A percentile compares a stretch with the other conserved stretches of the same genome.
Evolutionary conservation across 306 rosid species (phyloP).

Genomic region (Amphicarpaea edgeworthii): DNA sequence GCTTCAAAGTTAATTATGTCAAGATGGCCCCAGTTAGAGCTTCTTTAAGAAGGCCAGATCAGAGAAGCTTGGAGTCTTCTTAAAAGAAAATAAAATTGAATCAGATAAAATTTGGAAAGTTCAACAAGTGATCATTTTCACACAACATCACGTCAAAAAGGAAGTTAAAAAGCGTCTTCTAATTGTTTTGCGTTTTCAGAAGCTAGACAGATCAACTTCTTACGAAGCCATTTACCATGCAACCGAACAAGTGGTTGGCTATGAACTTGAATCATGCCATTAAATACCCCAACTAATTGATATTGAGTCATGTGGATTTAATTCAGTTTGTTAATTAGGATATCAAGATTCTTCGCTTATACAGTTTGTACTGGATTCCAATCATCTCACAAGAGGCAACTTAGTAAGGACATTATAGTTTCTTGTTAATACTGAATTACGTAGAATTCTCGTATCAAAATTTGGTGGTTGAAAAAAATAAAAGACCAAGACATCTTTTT

Average conservation of each 20-base stretch:
- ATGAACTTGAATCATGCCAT: background rate
- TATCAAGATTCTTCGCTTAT: background rate
- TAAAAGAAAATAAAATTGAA: background rate
- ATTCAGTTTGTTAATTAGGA: background rate
- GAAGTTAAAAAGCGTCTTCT: background rate
- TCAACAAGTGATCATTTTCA: no score
- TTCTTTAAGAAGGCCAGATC: no score
- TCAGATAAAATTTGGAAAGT: background rate
- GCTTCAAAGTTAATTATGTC: no score
- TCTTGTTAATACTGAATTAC: background rate
- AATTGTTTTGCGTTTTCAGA: background rate
- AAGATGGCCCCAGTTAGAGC: no score
- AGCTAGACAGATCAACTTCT: background rate
- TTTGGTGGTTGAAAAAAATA: background rate
- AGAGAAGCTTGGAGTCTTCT: background rate
- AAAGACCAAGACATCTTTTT: background rate
- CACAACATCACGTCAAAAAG: conserved; percentile 2
- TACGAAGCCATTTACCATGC: background rate
- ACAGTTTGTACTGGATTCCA: background rate
- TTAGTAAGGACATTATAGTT: background rate
- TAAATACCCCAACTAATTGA: background rate
- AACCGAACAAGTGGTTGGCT: background rate
- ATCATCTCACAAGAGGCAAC: background rate
- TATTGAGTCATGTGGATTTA: background rate
- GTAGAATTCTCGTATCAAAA: background rate